Evolutionary conservation across 2,329 filamentous ascomycete species (phyloP).

Genomic region (Juglanconis juglandina): DNA sequence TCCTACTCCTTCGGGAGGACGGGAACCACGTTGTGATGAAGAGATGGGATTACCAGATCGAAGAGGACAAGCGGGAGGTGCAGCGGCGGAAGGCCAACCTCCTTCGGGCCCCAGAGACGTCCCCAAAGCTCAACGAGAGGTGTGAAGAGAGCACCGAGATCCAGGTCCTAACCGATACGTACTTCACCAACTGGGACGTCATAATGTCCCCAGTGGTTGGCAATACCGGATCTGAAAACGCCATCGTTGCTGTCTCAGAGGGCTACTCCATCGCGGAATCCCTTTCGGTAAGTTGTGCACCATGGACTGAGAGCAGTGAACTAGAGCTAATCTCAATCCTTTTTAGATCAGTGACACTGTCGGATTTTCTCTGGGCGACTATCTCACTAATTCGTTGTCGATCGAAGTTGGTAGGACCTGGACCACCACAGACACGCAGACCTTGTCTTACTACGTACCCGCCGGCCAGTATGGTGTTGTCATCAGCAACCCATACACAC

Average conservation of each 20-base stretch:
- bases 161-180: constrained; percentile 23
- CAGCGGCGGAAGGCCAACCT: constrained; percentile 4
- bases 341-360: background rate
- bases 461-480: constrained; percentile 35
- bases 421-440: constrained; percentile 29
- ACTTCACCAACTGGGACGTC: constrained; percentile 38
- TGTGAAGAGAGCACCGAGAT: constrained; percentile 23
- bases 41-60: constrained; percentile 22
- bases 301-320: background rate
- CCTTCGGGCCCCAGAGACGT: background rate
- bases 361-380: background rate
- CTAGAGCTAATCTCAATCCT: background rate
- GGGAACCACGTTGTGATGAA: constrained; percentile 26
- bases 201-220: constrained; percentile 33
- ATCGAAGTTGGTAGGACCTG: constrained; percentile 27
- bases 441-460: constrained; percentile 31
- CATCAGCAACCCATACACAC: constrained; percentile 34
- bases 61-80: constrained; percentile 16
- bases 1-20: constrained; percentile 25
- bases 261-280: constrained; percentile 34
- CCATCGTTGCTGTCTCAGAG: constrained; percentile 28
- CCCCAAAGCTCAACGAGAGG: constrained; percentile 7
- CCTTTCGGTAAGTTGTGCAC: constrained; percentile 23
- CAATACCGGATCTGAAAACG: constrained; percentile 24
- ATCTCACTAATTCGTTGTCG: constrained; percentile 24